phyloP scores from a whole-genome alignment of 2,329 filamentous ascomycete species.

The Aspergillus pseudotamarii region DNA sequence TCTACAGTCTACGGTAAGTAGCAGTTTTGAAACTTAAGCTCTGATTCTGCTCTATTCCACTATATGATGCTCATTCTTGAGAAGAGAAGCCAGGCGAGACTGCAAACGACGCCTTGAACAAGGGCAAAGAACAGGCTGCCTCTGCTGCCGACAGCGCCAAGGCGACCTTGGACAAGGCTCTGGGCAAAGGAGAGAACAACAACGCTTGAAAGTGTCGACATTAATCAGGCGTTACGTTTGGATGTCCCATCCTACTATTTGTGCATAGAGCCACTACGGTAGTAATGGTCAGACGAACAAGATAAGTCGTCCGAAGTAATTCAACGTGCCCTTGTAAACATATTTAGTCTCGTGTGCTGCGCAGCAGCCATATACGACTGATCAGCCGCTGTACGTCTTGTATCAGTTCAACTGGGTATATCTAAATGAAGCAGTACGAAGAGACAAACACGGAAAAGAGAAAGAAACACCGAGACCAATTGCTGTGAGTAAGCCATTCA shows the following conservation, averaged over 20 bases:
- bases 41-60: not conserved
- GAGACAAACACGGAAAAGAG: not conserved
- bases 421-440: constrained; percentile 9
- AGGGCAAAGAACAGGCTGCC: constrained; percentile 11
- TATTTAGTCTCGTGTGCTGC: not conserved
- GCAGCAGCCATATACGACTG: not conserved
- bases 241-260: not conserved
- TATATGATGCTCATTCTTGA: not conserved
- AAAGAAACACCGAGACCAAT: not conserved
- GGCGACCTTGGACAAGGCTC: constrained; percentile 2
- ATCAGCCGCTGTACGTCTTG: not conserved
- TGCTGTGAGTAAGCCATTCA: not conserved
- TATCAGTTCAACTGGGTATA: constrained; percentile 12
- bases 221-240: not conserved
- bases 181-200: not conserved
- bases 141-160: constrained; percentile 8
- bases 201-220: not conserved
- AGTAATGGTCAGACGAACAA: not conserved
- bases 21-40: not conserved
- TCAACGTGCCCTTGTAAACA: not conserved
- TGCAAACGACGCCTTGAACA: not conserved
- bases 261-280: not conserved
- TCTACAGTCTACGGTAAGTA: not conserved
- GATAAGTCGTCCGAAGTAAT: not conserved
- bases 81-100: not conserved